Evolutionary conservation across 2,329 filamentous ascomycete species (phyloP), one percentile per base, ranked within the genome.

Genomic region (Trichoderma atroviride): DNA sequence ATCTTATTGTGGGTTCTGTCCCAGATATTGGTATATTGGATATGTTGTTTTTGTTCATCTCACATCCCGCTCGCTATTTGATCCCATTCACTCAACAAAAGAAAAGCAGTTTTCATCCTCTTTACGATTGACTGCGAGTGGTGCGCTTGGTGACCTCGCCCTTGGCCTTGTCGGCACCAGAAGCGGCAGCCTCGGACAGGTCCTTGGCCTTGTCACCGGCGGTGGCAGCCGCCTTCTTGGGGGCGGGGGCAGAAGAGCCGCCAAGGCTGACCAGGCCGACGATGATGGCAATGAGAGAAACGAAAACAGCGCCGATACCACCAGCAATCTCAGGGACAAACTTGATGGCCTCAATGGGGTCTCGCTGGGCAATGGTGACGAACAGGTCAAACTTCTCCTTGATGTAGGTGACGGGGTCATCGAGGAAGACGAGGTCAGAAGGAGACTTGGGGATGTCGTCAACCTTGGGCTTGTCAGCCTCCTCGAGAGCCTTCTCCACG

Each of bases 341-440:
- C 84, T 93, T 92, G 83, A 94, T 84, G 65, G 94, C 94, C 83
- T 94, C 86, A 74, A 97, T 76, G 70, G 94, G 94, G 82, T 96
- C 91, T 76, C 89, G 87, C 85, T 93, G 88, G 79, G 84, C 92
- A 76, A 98, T 90, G 75, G 90, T 90, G 76, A 96, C 80, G 88
- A 99, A 99, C 72, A 96, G 89, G 75, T 96, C 91, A 71, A 96
- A 81, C 89, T 97, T 98, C 90, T 97, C 92, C 83, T 90, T 92
- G 82, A 97, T 81, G 82, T 92, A 99, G 75, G 84, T 84, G 75
- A 97, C 88, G 59, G 96, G 96, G 86, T 97, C 93, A 73, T 97
- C 95, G 77, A 89, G 83, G 91, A 99, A 98, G 81, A 88, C 91
- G 73, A 97, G 89, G 81, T 95, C 92, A 70, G 83, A 86, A 73